A percentile compares a stretch with the other conserved stretches of the same genome.
These are phyloP conservation scores for Suillus subalutaceus DNA, from an alignment of 768 basidiomycete species.

Conservation along the genomic window DNA sequence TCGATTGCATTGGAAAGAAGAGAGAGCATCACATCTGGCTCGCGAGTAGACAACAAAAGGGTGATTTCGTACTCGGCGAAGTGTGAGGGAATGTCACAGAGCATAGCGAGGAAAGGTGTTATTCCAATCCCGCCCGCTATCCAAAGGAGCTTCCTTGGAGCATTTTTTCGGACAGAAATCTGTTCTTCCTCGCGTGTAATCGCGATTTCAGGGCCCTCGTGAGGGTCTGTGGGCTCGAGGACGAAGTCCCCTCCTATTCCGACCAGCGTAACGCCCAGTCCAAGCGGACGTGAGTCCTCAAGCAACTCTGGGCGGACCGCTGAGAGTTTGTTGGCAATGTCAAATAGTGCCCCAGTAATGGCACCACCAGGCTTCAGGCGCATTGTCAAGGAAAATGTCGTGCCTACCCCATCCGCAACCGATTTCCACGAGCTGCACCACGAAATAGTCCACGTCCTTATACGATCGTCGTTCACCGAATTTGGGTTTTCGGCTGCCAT, in stretches of 20 bases:
- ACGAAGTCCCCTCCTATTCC: conserved; percentile 59
- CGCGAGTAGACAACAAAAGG: conserved; percentile 54
- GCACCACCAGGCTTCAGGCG: conserved; percentile 56
- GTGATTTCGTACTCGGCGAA: conserved; percentile 38
- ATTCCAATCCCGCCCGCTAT: conserved; percentile 67
- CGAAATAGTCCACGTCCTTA: conserved; percentile 70
- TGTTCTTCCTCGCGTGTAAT: background rate
- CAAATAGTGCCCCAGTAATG: conserved; percentile 58
- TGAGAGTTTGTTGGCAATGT: conserved; percentile 45
- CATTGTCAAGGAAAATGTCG: conserved; percentile 52
- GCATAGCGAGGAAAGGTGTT: conserved; percentile 67
- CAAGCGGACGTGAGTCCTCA: conserved; percentile 41
- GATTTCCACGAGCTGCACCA: conserved; percentile 23
- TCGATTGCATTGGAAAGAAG: conserved; percentile 28
- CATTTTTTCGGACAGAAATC: background rate
- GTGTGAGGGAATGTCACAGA: conserved; percentile 21
- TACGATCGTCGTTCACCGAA: conserved; percentile 63
- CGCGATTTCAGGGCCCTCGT: background rate
- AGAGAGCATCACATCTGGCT: conserved; percentile 52
- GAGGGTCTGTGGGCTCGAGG: conserved; percentile 22
- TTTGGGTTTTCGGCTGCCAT: conserved; percentile 53
- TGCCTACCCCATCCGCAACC: background rate
- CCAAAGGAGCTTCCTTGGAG: conserved; percentile 46
- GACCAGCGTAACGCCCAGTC: conserved; percentile 45
- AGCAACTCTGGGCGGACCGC: conserved; percentile 45